Base-by-base conservation (phyloP, 352 stramenopile species). In the Thalassiosira mediterranea region DNA sequence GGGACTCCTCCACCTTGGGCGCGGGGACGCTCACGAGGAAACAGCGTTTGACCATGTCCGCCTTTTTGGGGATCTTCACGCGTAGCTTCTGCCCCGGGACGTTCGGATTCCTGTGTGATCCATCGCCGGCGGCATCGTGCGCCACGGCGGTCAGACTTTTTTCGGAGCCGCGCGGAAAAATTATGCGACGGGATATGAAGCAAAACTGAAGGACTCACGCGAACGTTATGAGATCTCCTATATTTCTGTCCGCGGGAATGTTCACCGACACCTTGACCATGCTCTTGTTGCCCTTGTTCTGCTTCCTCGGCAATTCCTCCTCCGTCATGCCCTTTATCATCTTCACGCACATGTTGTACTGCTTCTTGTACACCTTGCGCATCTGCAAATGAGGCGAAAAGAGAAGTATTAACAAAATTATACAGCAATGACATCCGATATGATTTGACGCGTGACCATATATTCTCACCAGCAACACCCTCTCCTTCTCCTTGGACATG, bases 31-130 rank as follows among this genome's bases (percentile, higher is more conserved):
- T 88, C 8, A 88, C 87, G 26, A 85, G 77, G 52, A 92, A 91
- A 0, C 32, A 84, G 1, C 58, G 54, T 21, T 66, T 83, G 51
- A 73, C 60, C 60, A 78, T 70, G 29, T 83, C 51, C 3, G 67
- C 66, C 52, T 89, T 87, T 40, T 88, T 80, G 3, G 87, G 87
- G 32, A 91, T 83, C 46, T 81, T 67, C 3, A 91, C 84, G 42
- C 80, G 81, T 5, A 93, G 72, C 53, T 82, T 86, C 72, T 93
- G 87, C 21, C 75, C 77, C 21, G 74, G 81, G 26, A 89, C 73
- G 25, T 88, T 82, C 38, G 87, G 87, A 75, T 93, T 93, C 31
- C 79, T 90, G 32, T n/a, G n/a, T n/a, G n/a, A n/a, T n/a, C n/a
- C n/a, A n/a, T n/a, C n/a, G n/a, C n/a, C n/a, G n/a, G n/a, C n/a